Evolutionary conservation across 805 yeast genomes (phyloP).

Genomic region (Helenozyma baotianmanensis): DNA sequence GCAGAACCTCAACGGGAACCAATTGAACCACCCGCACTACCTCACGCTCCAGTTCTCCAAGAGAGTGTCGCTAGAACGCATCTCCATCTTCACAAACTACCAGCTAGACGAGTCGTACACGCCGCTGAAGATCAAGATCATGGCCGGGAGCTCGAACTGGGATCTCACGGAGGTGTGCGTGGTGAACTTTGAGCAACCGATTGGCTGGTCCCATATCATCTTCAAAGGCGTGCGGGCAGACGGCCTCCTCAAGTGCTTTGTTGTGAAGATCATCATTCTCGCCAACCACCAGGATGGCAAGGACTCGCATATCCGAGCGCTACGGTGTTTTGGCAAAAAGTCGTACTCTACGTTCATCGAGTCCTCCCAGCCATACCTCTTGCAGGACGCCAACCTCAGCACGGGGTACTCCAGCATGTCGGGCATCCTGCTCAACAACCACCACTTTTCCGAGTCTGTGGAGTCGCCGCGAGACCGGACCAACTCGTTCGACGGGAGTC

Average conservation of each 20-base stretch:
- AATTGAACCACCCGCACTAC: conserved; percentile 68
- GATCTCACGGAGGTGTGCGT: conserved; percentile 65
- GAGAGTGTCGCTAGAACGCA: conserved; percentile 60
- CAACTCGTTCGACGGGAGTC: conserved; percentile 3
- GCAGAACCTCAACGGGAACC: conserved; percentile 25
- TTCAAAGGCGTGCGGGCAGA: conserved; percentile 53
- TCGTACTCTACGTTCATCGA: conserved; percentile 9
- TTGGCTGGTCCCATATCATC: conserved; percentile 72
- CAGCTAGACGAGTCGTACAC: conserved; percentile 86
- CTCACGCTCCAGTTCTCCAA: conserved; percentile 78
- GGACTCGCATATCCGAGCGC: conserved; percentile 83
- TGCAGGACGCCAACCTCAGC: neutral
- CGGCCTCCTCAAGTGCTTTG: conserved; percentile 60
- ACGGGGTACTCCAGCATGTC: conserved; percentile 5
- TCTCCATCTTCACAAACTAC: conserved; percentile 70
- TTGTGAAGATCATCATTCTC: conserved; percentile 55
- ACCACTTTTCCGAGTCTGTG: neutral
- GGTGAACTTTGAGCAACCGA: conserved; percentile 57
- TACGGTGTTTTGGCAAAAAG: conserved; percentile 50
- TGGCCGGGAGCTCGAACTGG: conserved; percentile 75
- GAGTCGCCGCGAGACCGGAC: neutral
- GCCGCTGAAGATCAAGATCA: conserved; percentile 61
- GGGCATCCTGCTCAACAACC: conserved; percentile 12
- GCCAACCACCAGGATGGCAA: conserved; percentile 94
- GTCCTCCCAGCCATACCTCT: neutral